phyloP scores from a whole-genome alignment of 345 rosid species.

The Trapa incisa region DNA sequence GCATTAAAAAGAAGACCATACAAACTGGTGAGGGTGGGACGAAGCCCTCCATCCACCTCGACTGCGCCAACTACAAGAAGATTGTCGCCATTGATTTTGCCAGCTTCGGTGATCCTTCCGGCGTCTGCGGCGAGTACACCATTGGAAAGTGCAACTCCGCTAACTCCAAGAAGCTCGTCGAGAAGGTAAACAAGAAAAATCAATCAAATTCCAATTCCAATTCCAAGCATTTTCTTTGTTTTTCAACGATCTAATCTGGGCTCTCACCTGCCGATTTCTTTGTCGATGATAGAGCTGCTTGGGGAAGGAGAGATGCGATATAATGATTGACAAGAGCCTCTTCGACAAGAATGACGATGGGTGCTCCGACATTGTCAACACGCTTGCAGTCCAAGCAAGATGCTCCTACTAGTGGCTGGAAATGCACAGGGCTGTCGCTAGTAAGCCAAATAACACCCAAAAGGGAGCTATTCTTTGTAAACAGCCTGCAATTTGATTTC shows the following conservation, averaged over 20 bases:
- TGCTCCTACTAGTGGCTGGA: constrained; percentile 21
- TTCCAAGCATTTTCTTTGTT: too few species aligned
- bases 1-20: constrained; percentile 9
- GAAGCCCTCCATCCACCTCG: constrained; percentile 35
- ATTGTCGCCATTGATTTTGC: constrained; percentile 60
- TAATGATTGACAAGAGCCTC: constrained; percentile 16
- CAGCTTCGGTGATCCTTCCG: constrained; percentile 65
- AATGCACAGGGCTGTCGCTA: not conserved
- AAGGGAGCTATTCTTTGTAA: not conserved
- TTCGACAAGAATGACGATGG: constrained; percentile 14
- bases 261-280: not conserved
- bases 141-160: constrained; percentile 37
- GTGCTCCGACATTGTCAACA: constrained; percentile 29
- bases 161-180: constrained; percentile 41
- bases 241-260: not conserved
- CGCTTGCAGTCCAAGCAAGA: constrained; percentile 56
- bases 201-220: not conserved
- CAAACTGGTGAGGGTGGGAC: too few species aligned
- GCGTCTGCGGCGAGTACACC: constrained; percentile 45
- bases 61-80: constrained; percentile 37
- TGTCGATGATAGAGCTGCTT: constrained; percentile 18
- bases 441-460: not conserved
- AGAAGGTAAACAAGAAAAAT: constrained; percentile 16
- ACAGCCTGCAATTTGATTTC: not conserved
- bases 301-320: constrained; percentile 20